These are phyloP conservation scores for Mycena metata DNA, from an alignment of 768 basidiomycete species.

Conservation along the genomic window DNA sequence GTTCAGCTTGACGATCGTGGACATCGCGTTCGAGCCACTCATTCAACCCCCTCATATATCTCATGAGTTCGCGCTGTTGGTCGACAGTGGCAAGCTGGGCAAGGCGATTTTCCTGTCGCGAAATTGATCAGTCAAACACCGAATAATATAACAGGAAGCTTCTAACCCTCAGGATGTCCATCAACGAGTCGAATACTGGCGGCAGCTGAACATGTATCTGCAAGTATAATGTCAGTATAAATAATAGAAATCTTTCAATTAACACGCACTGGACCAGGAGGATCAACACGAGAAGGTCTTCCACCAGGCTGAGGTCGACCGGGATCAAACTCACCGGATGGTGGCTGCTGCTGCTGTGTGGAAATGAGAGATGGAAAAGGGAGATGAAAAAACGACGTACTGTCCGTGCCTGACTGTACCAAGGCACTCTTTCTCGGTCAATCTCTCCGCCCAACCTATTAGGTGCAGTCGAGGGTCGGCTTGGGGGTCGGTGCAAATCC, in stretches of 20 bases:
- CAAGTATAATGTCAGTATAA: slow-evolving; percentile 10
- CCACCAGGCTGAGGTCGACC: neutral
- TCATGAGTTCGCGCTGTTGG: slow-evolving; percentile 84
- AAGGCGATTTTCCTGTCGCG: slow-evolving; percentile 76
- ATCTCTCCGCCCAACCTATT: neutral
- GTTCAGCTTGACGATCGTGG: slow-evolving; percentile 80
- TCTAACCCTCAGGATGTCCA: slow-evolving; percentile 76
- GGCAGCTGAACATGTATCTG: slow-evolving; percentile 76
- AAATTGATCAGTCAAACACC: slow-evolving; percentile 25
- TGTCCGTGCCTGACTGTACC: slow-evolving; percentile 48
- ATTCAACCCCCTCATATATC: slow-evolving; percentile 83
- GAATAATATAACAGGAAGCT: slow-evolving; percentile 8
- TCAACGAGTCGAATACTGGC: slow-evolving; percentile 73
- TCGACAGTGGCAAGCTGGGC: slow-evolving; percentile 82
- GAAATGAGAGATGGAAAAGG: neutral
- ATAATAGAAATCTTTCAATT: neutral
- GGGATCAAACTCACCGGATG: neutral
- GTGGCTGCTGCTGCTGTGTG: neutral
- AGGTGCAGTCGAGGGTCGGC: neutral
- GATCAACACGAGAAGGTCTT: slow-evolving; percentile 52
- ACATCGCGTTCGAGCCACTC: slow-evolving; percentile 87
- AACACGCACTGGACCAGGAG: slow-evolving; percentile 65
- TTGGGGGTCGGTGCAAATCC: neutral
- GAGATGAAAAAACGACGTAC: neutral
- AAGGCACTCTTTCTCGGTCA: slow-evolving; percentile 25